A percentile compares a stretch with the other conserved stretches of the same genome.
Conservation (phyloP, 352 stramenopile genomes). For the Salisapilia sapeloensis region DNA sequence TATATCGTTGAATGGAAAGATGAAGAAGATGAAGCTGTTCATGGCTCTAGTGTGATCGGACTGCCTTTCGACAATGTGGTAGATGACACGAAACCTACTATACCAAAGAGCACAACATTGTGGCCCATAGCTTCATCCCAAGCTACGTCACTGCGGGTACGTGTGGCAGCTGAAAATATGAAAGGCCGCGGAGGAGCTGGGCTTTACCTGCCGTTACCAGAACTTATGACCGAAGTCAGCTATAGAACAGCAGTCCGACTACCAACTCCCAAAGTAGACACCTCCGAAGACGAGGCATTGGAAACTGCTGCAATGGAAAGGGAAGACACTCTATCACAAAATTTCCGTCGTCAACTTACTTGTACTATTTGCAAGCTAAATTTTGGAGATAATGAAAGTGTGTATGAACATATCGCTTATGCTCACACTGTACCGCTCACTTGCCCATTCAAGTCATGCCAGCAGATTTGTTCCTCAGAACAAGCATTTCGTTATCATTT, state of each 20-base stretch:
- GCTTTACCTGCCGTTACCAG: constrained; percentile 25
- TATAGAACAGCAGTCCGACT: constrained; percentile 26
- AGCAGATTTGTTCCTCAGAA: constrained; percentile 50
- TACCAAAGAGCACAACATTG: constrained; percentile 23
- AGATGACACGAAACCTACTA: not conserved
- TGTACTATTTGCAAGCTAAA: constrained; percentile 27
- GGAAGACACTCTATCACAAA: constrained; percentile 14
- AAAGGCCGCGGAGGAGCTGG: constrained; percentile 41
- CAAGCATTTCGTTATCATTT: constrained; percentile 58
- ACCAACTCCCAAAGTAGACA: constrained; percentile 18
- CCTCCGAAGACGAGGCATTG: constrained; percentile 11
- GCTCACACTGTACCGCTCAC: constrained; percentile 38
- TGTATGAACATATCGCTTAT: constrained; percentile 46
- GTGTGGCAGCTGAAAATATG: constrained; percentile 38
- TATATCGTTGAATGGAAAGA: constrained; percentile 61
- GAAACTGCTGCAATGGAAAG: constrained; percentile 17
- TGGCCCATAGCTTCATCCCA: constrained; percentile 34
- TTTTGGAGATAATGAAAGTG: constrained; percentile 3
- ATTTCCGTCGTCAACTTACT: constrained; percentile 15
- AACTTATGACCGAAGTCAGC: constrained; percentile 39
- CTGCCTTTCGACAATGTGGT: constrained; percentile 5
- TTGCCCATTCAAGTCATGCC: constrained; percentile 54
- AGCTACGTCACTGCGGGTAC: constrained; percentile 25
- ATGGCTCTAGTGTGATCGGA: constrained; percentile 2
- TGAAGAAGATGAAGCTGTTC: constrained; percentile 13